Evolutionary conservation across 371 early-diverging fungal species (phyloP).

Genomic region (Rhizopus arrhizus): DNA sequence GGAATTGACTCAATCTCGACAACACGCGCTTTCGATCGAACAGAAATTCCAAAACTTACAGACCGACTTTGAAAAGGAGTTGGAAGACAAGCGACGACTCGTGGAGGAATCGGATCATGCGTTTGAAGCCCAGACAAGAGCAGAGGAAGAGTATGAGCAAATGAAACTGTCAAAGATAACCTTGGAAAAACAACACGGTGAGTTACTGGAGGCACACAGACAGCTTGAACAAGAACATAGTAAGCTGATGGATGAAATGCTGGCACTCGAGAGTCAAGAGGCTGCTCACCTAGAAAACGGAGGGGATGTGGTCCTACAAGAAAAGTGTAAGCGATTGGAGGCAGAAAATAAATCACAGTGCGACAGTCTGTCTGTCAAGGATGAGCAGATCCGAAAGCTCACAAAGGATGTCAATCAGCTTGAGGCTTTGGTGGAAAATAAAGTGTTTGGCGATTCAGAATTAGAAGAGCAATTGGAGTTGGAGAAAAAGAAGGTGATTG

Average conservation of each 20-base stretch:
- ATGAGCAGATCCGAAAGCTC: slow-evolving; percentile 58
- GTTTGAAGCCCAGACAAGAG: slow-evolving; percentile 42
- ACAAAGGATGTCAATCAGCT: slow-evolving; percentile 69
- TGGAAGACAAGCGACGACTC: slow-evolving; percentile 41
- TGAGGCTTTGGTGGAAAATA: slow-evolving; percentile 73
- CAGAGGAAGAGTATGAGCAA: slow-evolving; percentile 45
- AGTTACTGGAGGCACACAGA: slow-evolving; percentile 59
- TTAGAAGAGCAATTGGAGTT: slow-evolving; percentile 60
- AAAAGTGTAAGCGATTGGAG: slow-evolving; percentile 49
- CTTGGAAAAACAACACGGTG: slow-evolving; percentile 40
- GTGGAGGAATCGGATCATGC: slow-evolving; percentile 49
- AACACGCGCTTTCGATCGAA: slow-evolving; percentile 21
- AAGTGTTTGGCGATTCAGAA: slow-evolving; percentile 71
- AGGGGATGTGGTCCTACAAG: slow-evolving; percentile 32
- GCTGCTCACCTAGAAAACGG: neutral
- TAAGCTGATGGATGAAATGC: slow-evolving; percentile 74
- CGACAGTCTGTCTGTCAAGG: slow-evolving; percentile 49
- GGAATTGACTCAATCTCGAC: slow-evolving; percentile 26
- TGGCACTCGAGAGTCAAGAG: slow-evolving; percentile 34
- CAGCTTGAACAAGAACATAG: slow-evolving; percentile 73
- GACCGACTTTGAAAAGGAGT: slow-evolving; percentile 37
- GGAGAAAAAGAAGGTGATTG: slow-evolving; percentile 46
- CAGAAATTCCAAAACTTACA: slow-evolving; percentile 31
- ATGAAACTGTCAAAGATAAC: slow-evolving; percentile 35
- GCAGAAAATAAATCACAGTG: slow-evolving; percentile 50